Evolutionary conservation across 176 grass and related monocot species (phyloP), one percentile per base, ranked within the genome.

Genomic region (Triticum aestivum): DNA sequence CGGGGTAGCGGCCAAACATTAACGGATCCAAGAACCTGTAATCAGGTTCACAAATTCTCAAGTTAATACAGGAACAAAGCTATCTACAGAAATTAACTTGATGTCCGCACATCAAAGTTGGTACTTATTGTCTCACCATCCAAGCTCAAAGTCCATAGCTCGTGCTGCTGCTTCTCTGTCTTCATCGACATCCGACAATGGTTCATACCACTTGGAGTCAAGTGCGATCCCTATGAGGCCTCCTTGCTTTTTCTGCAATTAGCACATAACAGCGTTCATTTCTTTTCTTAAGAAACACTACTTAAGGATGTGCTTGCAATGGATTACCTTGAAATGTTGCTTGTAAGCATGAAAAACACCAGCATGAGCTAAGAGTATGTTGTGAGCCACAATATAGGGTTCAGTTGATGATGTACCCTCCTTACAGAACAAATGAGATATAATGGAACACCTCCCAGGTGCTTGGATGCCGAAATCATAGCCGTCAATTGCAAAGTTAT

Each of bases 141-240:
- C 93, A 67, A 94, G 92, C 88, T 96, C 96, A 71, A 98, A 96
- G 79, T 98, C 92, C 90, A 98, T 92, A 66, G 93, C 92, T 79
- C 96, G 88, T 12, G 83, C 70, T 76, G 96, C 92, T 18, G 96
- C 96, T 24, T 92, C 87, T 27, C 26, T 84, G 76, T 98, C 93
- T 89, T 98, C 96, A 49, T 85, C 65, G 3, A 58, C 84, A 86
- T 89, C 87, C 68, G 90, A 92, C 72, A 89, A 65, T n/a, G 97
- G 92, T 65, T 94, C 96, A 41, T 96, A 98, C 96, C 96, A 98
- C 61, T 89, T 96, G 44, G 96, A 89, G 83, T 96, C 92, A 9
- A 98, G 92, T 33, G 93, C 62, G 20, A 96, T 98, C 68, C 93
- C 90, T 61, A 92, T 51, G 32, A 71, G 42, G 59, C 96, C 96